These are phyloP conservation scores for Colletotrichum kahawae DNA, from an alignment of 2,329 filamentous ascomycete genomes.

Conservation along the genomic window DNA sequence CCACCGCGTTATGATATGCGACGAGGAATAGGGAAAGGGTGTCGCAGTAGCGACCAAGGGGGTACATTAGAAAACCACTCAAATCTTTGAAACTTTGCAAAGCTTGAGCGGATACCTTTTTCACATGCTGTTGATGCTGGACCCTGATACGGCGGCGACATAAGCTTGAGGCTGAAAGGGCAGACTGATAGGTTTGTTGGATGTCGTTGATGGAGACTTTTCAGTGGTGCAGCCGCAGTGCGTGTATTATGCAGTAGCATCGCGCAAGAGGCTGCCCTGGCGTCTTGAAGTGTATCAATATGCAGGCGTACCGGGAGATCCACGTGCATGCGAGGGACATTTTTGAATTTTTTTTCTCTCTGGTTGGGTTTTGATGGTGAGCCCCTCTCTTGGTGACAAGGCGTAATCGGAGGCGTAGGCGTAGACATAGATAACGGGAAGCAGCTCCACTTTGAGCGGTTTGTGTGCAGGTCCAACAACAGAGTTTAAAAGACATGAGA, in stretches of 20 bases:
- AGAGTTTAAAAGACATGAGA: not conserved
- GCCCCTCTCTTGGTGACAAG: not conserved
- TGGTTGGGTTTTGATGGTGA: not conserved
- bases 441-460: conserved; percentile 11
- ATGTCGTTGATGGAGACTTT: not conserved
- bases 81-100: not conserved
- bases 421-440: conserved; percentile 10
- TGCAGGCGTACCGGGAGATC: conserved; percentile 13
- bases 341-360: conserved; percentile 9
- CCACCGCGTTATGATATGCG: not conserved
- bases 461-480: conserved; percentile 4
- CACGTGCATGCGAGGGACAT: conserved; percentile 1
- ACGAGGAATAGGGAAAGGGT: not conserved
- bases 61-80: not conserved
- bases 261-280: not conserved
- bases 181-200: not conserved
- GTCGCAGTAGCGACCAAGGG: not conserved
- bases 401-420: not conserved
- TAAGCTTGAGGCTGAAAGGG: not conserved
- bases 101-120: conserved; percentile 3
- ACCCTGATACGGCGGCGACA: not conserved
- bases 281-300: not conserved
- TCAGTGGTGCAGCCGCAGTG: not conserved
- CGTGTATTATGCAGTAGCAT: not conserved
- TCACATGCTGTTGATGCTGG: not conserved